Base-by-base conservation (phyloP, 2,329 filamentous ascomycete genomes). In the Beauveria australis region DNA sequence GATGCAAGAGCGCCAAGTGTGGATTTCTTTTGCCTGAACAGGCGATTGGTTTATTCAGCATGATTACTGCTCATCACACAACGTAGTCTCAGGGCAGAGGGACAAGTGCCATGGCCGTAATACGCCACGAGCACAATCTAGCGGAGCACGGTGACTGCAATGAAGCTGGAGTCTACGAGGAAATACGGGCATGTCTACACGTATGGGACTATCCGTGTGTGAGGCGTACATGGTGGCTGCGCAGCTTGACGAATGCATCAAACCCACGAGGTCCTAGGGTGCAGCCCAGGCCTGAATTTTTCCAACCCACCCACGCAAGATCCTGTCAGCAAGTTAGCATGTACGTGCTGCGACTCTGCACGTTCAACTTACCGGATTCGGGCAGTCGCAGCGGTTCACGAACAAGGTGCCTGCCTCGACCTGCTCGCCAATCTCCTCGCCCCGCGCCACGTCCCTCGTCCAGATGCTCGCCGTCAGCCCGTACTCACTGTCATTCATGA, bases 401-500 rank as follows among this genome's bases (percentile, higher is more conserved):
- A 97, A 97, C 54, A 97, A 92, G 1, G 93, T 97, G 46, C 93
- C 93, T 51, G 93, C 92, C 72, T 97, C 92, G 52, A 97, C 85
- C 55, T 87, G 80, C 59, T 94, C 87, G 44, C 88, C 85, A 57
- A 97, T 80, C 71, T 89, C 82, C 67, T 92, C 85, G n/a, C 88
- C 93, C 70, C 81, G 87, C 48, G 78, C 80, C 2, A 86, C 84
- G 70, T 97, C 91, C 74, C 93, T 95, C 61, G 92, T 96, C 93
- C 93, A 97, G 69, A 97, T 92, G 69, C 91, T 96, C n/a, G 92
- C 93, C 5, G 93, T 97, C 63, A 97, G 80, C 4, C 93, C 93
- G 71, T 96, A 96, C 65, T 95, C 87, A 75, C 89, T 94, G 72
- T 96, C 92, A 69, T 97, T 97, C 92, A 97, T 97, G 55, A 93